A percentile compares a stretch with the other conserved stretches of the same genome.
Conservation (phyloP, 2,329 filamentous ascomycete genomes). For the Colletotrichum noveboracense region DNA sequence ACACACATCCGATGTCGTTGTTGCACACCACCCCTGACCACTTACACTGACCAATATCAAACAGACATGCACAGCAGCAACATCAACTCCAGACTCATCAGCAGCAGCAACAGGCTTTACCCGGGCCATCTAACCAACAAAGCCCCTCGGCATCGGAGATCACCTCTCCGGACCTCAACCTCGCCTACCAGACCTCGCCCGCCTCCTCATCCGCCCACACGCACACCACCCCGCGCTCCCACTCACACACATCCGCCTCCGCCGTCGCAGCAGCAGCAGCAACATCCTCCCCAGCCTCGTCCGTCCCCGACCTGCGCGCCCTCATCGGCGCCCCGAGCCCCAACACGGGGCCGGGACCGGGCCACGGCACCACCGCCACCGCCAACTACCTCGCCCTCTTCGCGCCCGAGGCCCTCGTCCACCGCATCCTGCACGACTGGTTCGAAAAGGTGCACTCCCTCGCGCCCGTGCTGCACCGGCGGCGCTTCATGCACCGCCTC, state of each 20-base stretch:
- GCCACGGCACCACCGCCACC: neutral
- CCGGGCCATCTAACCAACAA: neutral
- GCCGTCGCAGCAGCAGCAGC: neutral
- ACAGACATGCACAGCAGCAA: neutral
- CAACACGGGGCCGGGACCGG: neutral
- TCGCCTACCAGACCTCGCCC: conserved; percentile 4
- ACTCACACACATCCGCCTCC: neutral
- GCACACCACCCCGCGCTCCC: neutral
- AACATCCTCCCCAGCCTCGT: neutral
- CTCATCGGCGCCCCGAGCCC: conserved; percentile 12
- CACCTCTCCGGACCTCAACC: neutral
- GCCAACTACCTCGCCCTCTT: conserved; percentile 8
- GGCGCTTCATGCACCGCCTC: conserved; percentile 33
- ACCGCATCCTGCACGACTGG: conserved; percentile 34
- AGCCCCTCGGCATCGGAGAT: conserved; percentile 2
- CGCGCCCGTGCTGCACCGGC: conserved; percentile 36
- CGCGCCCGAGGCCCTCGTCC: conserved; percentile 13
- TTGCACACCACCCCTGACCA: neutral
- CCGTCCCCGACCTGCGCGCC: conserved; percentile 3
- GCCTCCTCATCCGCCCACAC: neutral
- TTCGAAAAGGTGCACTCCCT: conserved; percentile 40
- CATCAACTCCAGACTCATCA: neutral
- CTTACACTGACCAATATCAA: neutral
- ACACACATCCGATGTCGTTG: neutral
- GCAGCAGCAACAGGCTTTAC: neutral